A percentile compares a stretch with the other conserved stretches of the same genome.
Evolutionary conservation across 2,329 filamentous ascomycete genomes (phyloP).

Genomic region (Aureobasidium leucospermi): DNA sequence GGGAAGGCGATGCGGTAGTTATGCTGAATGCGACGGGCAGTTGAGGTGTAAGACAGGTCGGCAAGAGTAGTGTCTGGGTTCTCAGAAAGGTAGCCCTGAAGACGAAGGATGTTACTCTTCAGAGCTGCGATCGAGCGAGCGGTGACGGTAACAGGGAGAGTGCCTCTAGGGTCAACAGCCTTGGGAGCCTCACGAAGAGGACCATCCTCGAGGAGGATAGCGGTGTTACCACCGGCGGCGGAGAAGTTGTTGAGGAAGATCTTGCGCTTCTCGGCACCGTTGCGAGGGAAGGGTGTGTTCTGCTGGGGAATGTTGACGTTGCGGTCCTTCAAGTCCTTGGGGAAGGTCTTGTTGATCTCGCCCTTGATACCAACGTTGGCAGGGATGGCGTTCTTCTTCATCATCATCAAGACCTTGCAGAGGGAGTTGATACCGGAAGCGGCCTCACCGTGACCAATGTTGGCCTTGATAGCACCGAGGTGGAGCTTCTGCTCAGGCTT

Average conservation of each 20-base stretch:
- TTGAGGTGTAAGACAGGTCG: constrained; percentile 46
- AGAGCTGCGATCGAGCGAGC: constrained; percentile 45
- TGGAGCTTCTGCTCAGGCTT: constrained; percentile 43
- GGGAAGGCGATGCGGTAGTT: constrained; percentile 45
- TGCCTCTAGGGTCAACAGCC: constrained; percentile 38
- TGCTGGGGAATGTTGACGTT: constrained; percentile 46
- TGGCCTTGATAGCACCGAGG: constrained; percentile 49
- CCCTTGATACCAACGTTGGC: constrained; percentile 50
- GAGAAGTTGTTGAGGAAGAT: constrained; percentile 49
- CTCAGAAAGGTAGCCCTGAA: constrained; percentile 40
- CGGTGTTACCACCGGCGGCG: constrained; percentile 48
- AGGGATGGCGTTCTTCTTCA: constrained; percentile 47
- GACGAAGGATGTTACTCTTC: constrained; percentile 43
- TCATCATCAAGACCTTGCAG: constrained; percentile 47
- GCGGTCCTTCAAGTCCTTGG: constrained; percentile 44
- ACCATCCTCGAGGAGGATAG: constrained; percentile 45
- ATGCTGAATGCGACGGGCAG: constrained; percentile 47
- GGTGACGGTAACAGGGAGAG: constrained; percentile 43
- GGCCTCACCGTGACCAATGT: constrained; percentile 49
- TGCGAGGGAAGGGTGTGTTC: constrained; percentile 39
- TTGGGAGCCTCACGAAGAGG: constrained; percentile 36
- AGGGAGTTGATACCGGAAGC: constrained; percentile 49
- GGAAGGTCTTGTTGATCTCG: constrained; percentile 49
- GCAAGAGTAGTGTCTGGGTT: constrained; percentile 39
- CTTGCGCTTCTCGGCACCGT: constrained; percentile 41